These are phyloP conservation scores for Daldinia concentrica DNA, from an alignment of 495 filamentous ascomycete species.

Conservation along the genomic window DNA sequence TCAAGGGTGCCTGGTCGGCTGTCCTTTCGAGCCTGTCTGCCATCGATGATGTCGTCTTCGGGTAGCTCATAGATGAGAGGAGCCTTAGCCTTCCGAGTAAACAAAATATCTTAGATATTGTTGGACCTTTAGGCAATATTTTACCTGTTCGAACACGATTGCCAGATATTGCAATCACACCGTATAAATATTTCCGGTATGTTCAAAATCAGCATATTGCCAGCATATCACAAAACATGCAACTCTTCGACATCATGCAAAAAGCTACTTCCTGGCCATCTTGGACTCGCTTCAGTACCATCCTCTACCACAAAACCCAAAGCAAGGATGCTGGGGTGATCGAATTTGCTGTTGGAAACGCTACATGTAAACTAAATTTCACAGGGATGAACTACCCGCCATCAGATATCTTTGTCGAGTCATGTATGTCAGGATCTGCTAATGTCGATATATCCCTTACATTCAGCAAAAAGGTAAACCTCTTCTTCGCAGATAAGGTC, in stretches of 20 bases:
- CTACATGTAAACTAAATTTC: slow-evolving; percentile 51
- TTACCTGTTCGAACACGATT: slow-evolving; percentile 56
- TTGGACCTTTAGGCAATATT: slow-evolving; percentile 56
- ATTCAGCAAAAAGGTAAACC: slow-evolving; percentile 54
- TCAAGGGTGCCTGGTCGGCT: slow-evolving; percentile 59
- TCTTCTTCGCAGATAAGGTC: slow-evolving; percentile 52
- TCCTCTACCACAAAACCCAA: slow-evolving; percentile 56
- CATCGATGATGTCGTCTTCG: slow-evolving; percentile 57
- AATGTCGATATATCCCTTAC: slow-evolving; percentile 52
- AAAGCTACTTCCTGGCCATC: slow-evolving; percentile 60
- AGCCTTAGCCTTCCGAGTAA: slow-evolving; percentile 47
- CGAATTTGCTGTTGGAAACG: slow-evolving; percentile 54
- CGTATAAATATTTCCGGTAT: slow-evolving; percentile 52
- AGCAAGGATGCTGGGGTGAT: slow-evolving; percentile 16
- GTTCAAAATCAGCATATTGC: slow-evolving; percentile 54
- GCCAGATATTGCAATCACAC: slow-evolving; percentile 52
- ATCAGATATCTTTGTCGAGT: slow-evolving; percentile 55
- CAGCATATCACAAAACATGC: slow-evolving; percentile 54
- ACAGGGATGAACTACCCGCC: slow-evolving; percentile 52
- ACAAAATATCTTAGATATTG: slow-evolving; percentile 51
- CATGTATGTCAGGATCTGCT: slow-evolving; percentile 44
- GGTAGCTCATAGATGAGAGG: slow-evolving; percentile 53
- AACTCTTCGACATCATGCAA: slow-evolving; percentile 54
- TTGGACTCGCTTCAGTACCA: slow-evolving; percentile 58
- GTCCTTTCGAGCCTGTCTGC: slow-evolving; percentile 51